These are phyloP conservation scores for Acanthamoeba healyi DNA, from an alignment of 208 protist species.

Conservation along the genomic window DNA sequence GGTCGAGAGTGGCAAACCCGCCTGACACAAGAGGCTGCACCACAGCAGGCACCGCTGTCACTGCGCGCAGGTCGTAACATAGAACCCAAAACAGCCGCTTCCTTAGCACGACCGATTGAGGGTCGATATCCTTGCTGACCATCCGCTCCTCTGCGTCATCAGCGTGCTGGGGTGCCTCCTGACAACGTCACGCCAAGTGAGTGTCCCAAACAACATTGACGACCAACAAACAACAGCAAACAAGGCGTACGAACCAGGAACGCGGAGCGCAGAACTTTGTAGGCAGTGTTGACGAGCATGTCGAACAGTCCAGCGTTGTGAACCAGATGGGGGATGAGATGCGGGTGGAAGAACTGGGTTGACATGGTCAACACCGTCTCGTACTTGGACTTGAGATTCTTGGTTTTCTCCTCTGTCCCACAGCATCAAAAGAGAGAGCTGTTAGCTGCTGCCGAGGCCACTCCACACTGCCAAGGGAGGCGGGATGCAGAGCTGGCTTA, in stretches of 20 bases:
- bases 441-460: neutral
- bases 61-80: constrained; percentile 39
- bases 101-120: neutral
- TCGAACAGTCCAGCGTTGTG: neutral
- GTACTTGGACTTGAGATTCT: neutral
- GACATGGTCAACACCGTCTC: constrained; percentile 38
- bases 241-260: neutral
- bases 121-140: neutral
- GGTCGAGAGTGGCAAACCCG: neutral
- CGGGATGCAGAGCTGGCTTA: neutral
- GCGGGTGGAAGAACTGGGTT: constrained; percentile 51
- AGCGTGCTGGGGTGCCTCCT: neutral
- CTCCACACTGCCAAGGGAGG: neutral
- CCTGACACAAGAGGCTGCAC: neutral
- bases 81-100: constrained; percentile 53
- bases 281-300: neutral
- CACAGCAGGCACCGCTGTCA: neutral
- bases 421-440: neutral
- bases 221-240: no score
- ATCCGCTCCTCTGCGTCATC: neutral
- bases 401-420: neutral
- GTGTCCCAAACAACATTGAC: no score
- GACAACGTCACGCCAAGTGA: no score
- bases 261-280: neutral
- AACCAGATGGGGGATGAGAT: constrained; percentile 30